These are phyloP conservation scores for Lecanicillium sp. DNA, from an alignment of 2,329 filamentous ascomycete species.

Conservation along the genomic window DNA sequence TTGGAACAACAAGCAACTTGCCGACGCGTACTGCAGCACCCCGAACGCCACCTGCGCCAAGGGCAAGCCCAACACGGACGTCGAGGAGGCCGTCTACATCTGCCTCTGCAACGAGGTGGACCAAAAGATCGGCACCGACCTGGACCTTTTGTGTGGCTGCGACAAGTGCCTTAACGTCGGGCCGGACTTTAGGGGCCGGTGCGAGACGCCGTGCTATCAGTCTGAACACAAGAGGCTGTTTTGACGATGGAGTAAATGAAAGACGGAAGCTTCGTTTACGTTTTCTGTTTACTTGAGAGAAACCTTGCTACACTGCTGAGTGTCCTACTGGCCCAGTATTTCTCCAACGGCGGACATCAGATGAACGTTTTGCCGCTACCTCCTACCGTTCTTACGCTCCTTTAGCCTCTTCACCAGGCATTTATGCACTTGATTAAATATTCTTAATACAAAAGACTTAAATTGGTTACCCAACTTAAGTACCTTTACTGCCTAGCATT, in stretches of 20 bases:
- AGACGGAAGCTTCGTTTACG: background rate
- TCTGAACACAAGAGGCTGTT: conserved; percentile 1
- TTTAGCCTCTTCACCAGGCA: background rate
- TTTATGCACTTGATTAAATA: background rate
- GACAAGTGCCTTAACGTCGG: conserved; percentile 33
- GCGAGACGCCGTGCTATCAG: conserved; percentile 28
- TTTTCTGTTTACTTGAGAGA: background rate
- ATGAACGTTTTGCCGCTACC: background rate
- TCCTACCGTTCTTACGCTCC: conserved; percentile 9
- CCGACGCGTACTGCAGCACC: conserved; percentile 32
- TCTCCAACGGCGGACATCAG: background rate
- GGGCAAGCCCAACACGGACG: conserved; percentile 24
- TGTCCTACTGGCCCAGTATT: background rate
- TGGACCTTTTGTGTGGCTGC: conserved; percentile 35
- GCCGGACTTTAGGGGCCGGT: conserved; percentile 35
- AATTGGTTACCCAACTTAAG: background rate
- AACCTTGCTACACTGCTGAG: background rate
- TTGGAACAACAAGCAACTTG: conserved; percentile 29
- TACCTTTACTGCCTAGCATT: too few species aligned
- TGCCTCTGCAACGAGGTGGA: conserved; percentile 31
- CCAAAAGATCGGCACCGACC: conserved; percentile 27
- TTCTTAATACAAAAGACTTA: background rate
- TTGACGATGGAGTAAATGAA: background rate
- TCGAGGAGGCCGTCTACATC: conserved; percentile 31
- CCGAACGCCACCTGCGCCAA: conserved; percentile 29